These are phyloP conservation scores for Saccharomyces hybrid DNA, from an alignment of 1,139 yeast species.

Conservation along the genomic window DNA sequence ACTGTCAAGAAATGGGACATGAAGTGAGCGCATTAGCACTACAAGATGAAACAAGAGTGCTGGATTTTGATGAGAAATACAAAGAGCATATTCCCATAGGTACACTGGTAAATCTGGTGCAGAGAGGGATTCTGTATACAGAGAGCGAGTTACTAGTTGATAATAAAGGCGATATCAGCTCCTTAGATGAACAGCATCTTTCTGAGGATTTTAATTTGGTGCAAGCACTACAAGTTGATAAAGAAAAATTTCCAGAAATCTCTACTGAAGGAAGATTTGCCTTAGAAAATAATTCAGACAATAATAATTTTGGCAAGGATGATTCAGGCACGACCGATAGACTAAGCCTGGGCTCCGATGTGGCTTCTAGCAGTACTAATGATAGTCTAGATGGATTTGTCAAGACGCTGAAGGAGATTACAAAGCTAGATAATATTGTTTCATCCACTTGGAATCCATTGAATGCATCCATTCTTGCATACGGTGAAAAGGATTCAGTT, in stretches of 20 bases:
- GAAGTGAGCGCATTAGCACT: conserved; percentile 77
- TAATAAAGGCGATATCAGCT: conserved; percentile 29
- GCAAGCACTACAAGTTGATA: conserved; percentile 35
- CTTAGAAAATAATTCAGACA: conserved; percentile 15
- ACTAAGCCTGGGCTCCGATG: conserved; percentile 5
- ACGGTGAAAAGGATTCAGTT: conserved; percentile 36
- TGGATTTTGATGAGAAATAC: conserved; percentile 47
- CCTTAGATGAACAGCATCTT: conserved; percentile 21
- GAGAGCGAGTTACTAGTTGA: conserved; percentile 45
- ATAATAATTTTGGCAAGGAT: conserved; percentile 6
- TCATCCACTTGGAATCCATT: conserved; percentile 38
- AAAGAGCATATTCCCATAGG: conserved; percentile 56
- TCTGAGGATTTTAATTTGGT: conserved; percentile 33
- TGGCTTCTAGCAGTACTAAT: neutral
- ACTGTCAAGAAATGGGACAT: conserved; percentile 77
- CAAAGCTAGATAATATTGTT: conserved; percentile 32
- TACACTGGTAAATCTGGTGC: conserved; percentile 69
- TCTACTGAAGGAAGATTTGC: conserved; percentile 30
- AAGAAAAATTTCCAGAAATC: conserved; percentile 29
- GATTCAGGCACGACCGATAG: conserved; percentile 15
- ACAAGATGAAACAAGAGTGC: conserved; percentile 64
- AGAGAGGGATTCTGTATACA: conserved; percentile 71
- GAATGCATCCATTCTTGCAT: conserved; percentile 31
- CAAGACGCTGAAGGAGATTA: conserved; percentile 31
- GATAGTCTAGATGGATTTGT: conserved; percentile 18